A percentile compares a stretch with the other conserved stretches of the same genome.
Conservation (phyloP, 2,329 filamentous ascomycete genomes). For the Sclerotinia sclerotiorum region DNA sequence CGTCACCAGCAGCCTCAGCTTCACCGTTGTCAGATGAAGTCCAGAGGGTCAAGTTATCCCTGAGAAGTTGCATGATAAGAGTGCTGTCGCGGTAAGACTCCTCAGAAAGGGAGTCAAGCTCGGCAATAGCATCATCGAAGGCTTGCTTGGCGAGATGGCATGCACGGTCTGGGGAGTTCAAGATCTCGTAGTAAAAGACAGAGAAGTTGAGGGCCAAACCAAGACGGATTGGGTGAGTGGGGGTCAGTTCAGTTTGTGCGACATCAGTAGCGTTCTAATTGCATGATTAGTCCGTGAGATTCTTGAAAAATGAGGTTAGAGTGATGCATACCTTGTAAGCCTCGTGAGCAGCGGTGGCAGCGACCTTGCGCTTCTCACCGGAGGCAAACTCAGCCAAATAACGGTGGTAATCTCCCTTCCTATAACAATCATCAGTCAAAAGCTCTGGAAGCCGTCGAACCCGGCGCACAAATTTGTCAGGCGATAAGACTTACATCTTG, state of each 20-base stretch:
- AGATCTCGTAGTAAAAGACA: conserved; percentile 99
- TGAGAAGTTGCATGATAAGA: conserved; percentile 97
- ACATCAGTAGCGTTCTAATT: conserved; percentile 90
- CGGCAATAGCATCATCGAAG: conserved; percentile 94
- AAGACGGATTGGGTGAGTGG: conserved; percentile 96
- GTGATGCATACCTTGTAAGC: conserved; percentile 80
- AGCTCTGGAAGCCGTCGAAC: conserved; percentile 27
- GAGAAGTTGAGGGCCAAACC: conserved; percentile 99
- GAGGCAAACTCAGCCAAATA: conserved; percentile 92
- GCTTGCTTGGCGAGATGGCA: conserved; percentile 99
- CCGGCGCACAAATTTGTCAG: conserved; percentile 18
- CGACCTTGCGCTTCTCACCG: conserved; percentile 87
- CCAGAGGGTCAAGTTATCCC: conserved; percentile 98
- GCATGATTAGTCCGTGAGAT: conserved; percentile 20
- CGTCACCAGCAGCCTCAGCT: conserved; percentile 61
- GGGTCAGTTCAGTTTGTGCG: conserved; percentile 94
- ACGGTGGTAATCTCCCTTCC: conserved; percentile 97
- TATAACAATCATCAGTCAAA: conserved; percentile 42
- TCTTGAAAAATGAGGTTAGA: conserved; percentile 24
- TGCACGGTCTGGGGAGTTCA: conserved; percentile 95
- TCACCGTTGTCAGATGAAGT: conserved; percentile 90
- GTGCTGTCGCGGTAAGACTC: conserved; percentile 99
- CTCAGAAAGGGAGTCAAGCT: conserved; percentile 96
- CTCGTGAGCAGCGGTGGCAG: conserved; percentile 84
- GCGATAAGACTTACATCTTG: conserved; percentile 79